Evolutionary conservation across 495 filamentous ascomycete genomes (phyloP).

Genomic region (Amniculicola lignicola): DNA sequence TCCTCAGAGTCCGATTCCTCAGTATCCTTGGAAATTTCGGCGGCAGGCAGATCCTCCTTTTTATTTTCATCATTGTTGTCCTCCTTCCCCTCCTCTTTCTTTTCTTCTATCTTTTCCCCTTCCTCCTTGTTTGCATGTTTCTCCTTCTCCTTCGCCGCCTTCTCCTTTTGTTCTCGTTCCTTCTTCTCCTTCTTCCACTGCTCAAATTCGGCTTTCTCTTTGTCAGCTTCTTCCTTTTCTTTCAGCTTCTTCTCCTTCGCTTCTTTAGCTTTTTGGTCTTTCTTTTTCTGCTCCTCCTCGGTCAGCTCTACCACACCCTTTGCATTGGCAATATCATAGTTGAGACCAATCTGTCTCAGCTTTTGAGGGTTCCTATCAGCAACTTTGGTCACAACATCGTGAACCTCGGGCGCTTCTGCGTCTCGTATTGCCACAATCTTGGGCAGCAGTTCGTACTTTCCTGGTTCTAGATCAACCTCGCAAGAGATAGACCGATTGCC

Average conservation of each 20-base stretch:
- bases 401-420: slow-evolving; percentile 9
- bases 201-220: slow-evolving; percentile 26
- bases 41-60: neutral
- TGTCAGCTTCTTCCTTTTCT: slow-evolving; percentile 28
- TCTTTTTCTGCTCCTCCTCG: slow-evolving; percentile 27
- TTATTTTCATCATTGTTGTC: neutral
- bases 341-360: slow-evolving; percentile 34
- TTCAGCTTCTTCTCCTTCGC: slow-evolving; percentile 31
- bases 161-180: slow-evolving; percentile 17
- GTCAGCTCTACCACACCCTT: slow-evolving; percentile 30
- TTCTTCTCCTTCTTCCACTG: slow-evolving; percentile 28
- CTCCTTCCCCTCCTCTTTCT: slow-evolving; percentile 4
- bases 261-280: slow-evolving; percentile 28
- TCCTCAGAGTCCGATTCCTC: neutral
- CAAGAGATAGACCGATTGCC: slow-evolving; percentile 75
- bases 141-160: slow-evolving; percentile 21
- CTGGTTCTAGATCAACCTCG: slow-evolving; percentile 78
- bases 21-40: neutral
- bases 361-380: slow-evolving; percentile 32
- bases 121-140: too few species aligned
- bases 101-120: slow-evolving; percentile 1
- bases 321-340: slow-evolving; percentile 34
- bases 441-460: slow-evolving; percentile 73
- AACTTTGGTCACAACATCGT: slow-evolving; percentile 25
- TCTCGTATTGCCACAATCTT: slow-evolving; percentile 62